Percentiles rank a stretch among this genome's conserved stretches.
Evolutionary conservation across 2,329 filamentous ascomycete genomes (phyloP).

Genomic region (Fusarium tupiense): DNA sequence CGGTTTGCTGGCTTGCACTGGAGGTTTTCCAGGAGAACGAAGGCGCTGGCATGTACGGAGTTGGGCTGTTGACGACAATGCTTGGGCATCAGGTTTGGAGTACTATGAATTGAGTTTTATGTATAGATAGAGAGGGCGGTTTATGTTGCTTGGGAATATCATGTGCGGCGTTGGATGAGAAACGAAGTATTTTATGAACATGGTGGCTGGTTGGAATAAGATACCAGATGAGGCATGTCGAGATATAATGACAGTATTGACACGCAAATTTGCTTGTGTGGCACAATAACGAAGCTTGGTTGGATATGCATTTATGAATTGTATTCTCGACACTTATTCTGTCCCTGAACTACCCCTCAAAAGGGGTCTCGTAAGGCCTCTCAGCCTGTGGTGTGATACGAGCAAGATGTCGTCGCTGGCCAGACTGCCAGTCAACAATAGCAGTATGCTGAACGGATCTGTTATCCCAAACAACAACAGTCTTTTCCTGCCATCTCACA

Average conservation of each 20-base stretch:
- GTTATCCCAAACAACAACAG: conserved; percentile 90
- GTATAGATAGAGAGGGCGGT: conserved; percentile 1
- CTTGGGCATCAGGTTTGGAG: conserved; percentile 47
- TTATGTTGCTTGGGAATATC: conserved; percentile 9
- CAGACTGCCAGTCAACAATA: conserved; percentile 82
- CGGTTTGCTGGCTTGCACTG: conserved; percentile 48
- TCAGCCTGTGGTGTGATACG: conserved; percentile 87
- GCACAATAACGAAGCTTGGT: too few relatives aligned
- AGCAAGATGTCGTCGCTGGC: conserved; percentile 80
- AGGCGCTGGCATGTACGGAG: conserved; percentile 42
- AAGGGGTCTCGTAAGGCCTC: conserved; percentile 75
- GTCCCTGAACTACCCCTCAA: neutral
- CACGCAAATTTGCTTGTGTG: neutral
- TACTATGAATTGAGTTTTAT: conserved; percentile 20
- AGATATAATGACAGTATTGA: neutral
- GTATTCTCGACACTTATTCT: neutral
- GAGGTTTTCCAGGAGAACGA: conserved; percentile 43
- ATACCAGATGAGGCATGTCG: neutral
- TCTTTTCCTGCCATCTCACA: conserved; percentile 81
- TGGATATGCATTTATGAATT: neutral
- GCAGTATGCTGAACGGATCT: conserved; percentile 82
- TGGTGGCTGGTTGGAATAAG: neutral
- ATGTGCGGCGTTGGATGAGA: conserved; percentile 20
- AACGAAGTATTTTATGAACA: conserved; percentile 8
- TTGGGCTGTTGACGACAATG: conserved; percentile 45